phyloP scores from a whole-genome alignment of 1,284 basidiomycete species.

The Tetrapyrgos nigripes region DNA sequence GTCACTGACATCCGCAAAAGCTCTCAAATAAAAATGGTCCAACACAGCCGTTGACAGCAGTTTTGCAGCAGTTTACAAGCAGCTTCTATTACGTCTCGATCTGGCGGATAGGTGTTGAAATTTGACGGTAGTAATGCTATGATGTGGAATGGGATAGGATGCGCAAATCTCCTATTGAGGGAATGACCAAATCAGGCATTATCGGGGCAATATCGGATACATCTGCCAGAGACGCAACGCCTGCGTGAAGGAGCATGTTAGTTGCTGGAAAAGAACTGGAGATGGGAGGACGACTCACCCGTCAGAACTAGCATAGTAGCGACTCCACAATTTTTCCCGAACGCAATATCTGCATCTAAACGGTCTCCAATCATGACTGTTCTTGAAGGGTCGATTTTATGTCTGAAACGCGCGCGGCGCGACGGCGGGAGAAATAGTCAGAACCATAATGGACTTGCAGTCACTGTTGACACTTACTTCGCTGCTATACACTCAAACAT shows the following conservation, averaged over 20 bases:
- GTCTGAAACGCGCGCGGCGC: slow-evolving; percentile 49
- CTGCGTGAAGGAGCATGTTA: slow-evolving; percentile 48
- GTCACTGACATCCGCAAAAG: too few relatives aligned
- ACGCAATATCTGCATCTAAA: slow-evolving; percentile 93
- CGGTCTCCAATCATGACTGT: slow-evolving; percentile 98
- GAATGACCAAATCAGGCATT: slow-evolving; percentile 83
- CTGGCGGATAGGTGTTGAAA: too few relatives aligned
- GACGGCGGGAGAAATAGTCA: neutral
- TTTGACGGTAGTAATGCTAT: too few relatives aligned
- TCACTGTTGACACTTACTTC: slow-evolving; percentile 66
- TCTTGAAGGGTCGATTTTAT: slow-evolving; percentile 82
- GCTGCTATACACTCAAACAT: slow-evolving; percentile 97
- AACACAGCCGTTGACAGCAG: too few relatives aligned
- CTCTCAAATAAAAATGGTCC: too few relatives aligned
- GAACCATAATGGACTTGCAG: neutral
- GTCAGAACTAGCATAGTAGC: slow-evolving; percentile 92
- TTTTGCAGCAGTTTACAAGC: too few relatives aligned
- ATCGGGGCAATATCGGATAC: slow-evolving; percentile 72
- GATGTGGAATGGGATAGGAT: too few relatives aligned
- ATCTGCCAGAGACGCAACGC: slow-evolving; percentile 75
- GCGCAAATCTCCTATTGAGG: slow-evolving; percentile 80
- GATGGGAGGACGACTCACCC: slow-evolving; percentile 52
- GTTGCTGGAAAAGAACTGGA: slow-evolving; percentile 2
- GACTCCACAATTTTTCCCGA: slow-evolving; percentile 87
- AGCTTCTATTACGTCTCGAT: too few relatives aligned